Evolutionary conservation across 1,284 basidiomycete species (phyloP), one percentile per base, ranked within the genome.

Genomic region (Papiliotrema terrestris): DNA sequence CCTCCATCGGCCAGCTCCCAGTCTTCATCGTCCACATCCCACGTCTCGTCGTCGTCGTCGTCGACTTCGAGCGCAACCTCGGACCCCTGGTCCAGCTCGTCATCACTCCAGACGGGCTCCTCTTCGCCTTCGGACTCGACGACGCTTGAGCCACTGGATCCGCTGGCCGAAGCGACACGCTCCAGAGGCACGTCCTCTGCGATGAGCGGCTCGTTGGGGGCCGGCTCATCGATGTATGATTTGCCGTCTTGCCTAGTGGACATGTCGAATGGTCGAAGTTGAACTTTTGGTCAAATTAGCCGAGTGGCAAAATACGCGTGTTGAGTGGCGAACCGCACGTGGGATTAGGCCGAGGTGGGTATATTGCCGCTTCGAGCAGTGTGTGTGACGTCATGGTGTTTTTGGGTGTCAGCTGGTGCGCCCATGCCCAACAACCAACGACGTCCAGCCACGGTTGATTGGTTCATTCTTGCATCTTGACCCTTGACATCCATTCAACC

Each of bases 11-110:
- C 85, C 37, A 89, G 82, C 68, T 92, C 91, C 91, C 91, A 93
- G 72, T 94, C 91, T 71, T 94, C 91, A 71, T 93, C 89, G 61
- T 93, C 88, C 19, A 86, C 84, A 41, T 80, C 78, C 42, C 41
- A 51, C 32, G 36, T 44, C n/a, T 39, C 22, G 20, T 51, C 42
- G 14, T 51, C 39, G 3, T 29, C 4, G 20, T 29, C 49, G 20
- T 51, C 44, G 39, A 8, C 5, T 26, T 37, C n/a, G n/a, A n/a
- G n/a, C 42, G 22, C 9, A 8, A 6, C 36, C 8, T 9, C 5
- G 5, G 4, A 11, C 3, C 44, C 19, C 3, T 32, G 8, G 36
- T 14, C 13, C 11, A 3, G 13, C 8, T 15, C 25, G 25, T 46
- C 11, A 22, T 45, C 42, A 37, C 35, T 0, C 26, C 39, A 41